Evolutionary conservation across 164 flowering plant species (phyloP).

Genomic region (Stephania japonica): DNA sequence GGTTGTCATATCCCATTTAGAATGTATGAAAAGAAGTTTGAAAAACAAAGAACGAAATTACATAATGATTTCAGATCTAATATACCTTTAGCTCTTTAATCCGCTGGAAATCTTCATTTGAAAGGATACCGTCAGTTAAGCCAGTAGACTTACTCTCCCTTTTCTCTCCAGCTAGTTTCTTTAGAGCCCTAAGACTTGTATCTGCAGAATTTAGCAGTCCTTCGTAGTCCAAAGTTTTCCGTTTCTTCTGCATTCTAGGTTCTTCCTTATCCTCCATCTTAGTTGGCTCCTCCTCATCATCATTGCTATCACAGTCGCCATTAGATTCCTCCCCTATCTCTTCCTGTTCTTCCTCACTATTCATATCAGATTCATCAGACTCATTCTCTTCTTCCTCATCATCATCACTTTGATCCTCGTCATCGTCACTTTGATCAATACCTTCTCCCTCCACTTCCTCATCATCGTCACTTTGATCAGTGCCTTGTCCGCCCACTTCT

Average conservation of each 20-base stretch:
- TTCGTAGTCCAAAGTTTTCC: slow-evolving; percentile 61
- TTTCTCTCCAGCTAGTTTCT: slow-evolving; percentile 52
- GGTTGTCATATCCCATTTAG: neutral
- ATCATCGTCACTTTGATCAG: slow-evolving; percentile 6
- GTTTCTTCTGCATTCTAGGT: slow-evolving; percentile 46
- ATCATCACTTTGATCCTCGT: slow-evolving; percentile 5
- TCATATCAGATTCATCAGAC: slow-evolving; percentile 16
- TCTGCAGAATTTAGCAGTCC: slow-evolving; percentile 48
- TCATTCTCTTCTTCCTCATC: slow-evolving; percentile 19
- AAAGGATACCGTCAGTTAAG: slow-evolving; percentile 62
- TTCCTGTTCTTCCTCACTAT: slow-evolving; percentile 15
- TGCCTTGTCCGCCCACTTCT: slow-evolving; percentile 15
- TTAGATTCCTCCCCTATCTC: slow-evolving; percentile 13
- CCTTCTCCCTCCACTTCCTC: slow-evolving; percentile 13
- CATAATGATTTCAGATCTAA: neutral
- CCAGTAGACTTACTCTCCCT: slow-evolving; percentile 22
- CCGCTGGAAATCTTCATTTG: slow-evolving; percentile 78
- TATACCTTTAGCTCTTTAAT: slow-evolving; percentile 75
- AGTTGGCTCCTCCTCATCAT: slow-evolving; percentile 19
- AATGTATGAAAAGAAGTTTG: neutral
- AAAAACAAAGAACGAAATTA: neutral
- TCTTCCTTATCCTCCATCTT: slow-evolving; percentile 16
- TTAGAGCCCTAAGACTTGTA: slow-evolving; percentile 72
- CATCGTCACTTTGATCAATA: slow-evolving; percentile 10
- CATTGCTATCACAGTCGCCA: slow-evolving; percentile 21